Evolutionary conservation across 805 yeast genomes (phyloP), one percentile per base, ranked within the genome.

Genomic region (Suhomyces emberorum): DNA sequence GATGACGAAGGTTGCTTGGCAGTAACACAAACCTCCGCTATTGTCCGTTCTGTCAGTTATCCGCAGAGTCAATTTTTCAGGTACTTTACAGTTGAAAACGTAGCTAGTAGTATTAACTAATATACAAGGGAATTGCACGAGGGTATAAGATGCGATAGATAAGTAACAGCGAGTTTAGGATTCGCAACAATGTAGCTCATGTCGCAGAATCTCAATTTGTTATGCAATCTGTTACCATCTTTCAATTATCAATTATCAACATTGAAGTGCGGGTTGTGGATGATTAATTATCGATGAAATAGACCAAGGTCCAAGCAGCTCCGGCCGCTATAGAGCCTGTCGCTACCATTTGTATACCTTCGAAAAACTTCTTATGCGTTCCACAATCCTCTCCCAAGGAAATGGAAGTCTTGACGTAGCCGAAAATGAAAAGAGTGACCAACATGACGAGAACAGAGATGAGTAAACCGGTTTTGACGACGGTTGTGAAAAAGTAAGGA

Each of bases 291-390:
- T 81, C 96, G 42, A 91, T 79, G 45, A 82, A 59, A 57, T 80
- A 83, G 22, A 91, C 98, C 56, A 89, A 76, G 30, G 77, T 78
- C 95, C 96, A 91, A 8, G 98, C 98, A 16, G 95, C 85, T 4
- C 96, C 95, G 4, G 98, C 98, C 15, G 98, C 98, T 21, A 84
- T 67, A n/a, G 97, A 95, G 26, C 98, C 98, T 34, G 87, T 89
- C n/a, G 83, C 62, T 36, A 88, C 80, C 98, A 93, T 91, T 63
- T 88, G 95, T 14, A 83, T 39, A 29, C 97, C 98, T 60, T 89
- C 96, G 34, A 70, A 64, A 3, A 83, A 63, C 53, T 82, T 83
- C 45, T 76, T 77, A 44, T 56, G 51, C 2, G 57, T 52, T n/a
- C 86, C 73, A 49, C 85, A 77, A 43, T 80, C 88, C 16, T 77